Evolutionary conservation across 805 yeast species (phyloP).

Genomic region (Komagataella populi): DNA sequence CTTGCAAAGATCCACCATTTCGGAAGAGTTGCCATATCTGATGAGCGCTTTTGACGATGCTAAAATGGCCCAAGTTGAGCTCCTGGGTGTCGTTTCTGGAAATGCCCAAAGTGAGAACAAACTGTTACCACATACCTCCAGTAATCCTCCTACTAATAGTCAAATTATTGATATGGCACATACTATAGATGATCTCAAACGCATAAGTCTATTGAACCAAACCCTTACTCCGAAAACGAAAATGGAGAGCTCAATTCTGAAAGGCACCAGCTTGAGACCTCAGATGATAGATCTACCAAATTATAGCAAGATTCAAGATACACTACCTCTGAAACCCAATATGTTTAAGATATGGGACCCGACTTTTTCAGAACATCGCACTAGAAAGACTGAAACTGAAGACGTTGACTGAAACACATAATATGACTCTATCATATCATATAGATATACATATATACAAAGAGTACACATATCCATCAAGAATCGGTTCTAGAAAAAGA

Average conservation of each 20-base stretch:
- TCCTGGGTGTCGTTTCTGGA: conserved; percentile 7
- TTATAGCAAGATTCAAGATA: neutral
- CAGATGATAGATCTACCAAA: neutral
- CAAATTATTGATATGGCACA: neutral
- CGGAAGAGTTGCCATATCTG: conserved; percentile 53
- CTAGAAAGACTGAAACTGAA: neutral
- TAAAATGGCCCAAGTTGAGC: conserved; percentile 40
- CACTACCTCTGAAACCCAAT: neutral
- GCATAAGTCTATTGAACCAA: neutral
- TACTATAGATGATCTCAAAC: neutral
- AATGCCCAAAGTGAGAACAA: neutral
- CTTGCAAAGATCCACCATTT: conserved; percentile 36
- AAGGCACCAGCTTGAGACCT: neutral
- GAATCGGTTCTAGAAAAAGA: neutral
- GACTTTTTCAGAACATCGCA: neutral
- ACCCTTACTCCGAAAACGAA: neutral
- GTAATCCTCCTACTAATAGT: neutral
- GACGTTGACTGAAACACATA: neutral
- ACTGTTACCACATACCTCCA: neutral
- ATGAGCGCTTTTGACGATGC: conserved; percentile 58
- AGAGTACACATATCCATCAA: neutral
- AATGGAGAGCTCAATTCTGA: neutral
- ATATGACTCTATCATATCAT: neutral
- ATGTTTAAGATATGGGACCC: neutral
- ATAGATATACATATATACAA: neutral